Evolutionary conservation across 352 stramenopile species (phyloP).

Genomic region (Phytophthora meadii): DNA sequence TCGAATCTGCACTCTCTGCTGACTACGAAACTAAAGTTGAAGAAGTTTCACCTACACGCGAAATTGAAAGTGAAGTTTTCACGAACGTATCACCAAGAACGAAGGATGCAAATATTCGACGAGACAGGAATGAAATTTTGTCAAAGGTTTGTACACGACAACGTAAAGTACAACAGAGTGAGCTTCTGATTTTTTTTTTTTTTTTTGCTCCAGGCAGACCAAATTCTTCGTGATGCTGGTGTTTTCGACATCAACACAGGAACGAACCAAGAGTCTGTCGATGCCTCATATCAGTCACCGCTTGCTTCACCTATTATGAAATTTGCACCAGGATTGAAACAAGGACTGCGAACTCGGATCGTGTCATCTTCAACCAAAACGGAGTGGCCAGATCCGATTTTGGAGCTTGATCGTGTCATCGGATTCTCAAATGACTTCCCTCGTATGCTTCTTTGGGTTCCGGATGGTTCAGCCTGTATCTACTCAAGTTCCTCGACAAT

Average conservation of each 20-base stretch:
- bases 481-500: constrained; percentile 77
- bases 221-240: constrained; percentile 53
- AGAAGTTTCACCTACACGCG: background rate
- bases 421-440: constrained; percentile 63
- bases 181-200: too few species aligned
- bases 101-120: constrained; percentile 39
- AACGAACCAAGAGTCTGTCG: constrained; percentile 15
- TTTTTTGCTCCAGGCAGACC: constrained; percentile 38
- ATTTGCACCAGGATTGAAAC: constrained; percentile 20
- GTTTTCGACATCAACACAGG: constrained; percentile 31
- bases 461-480: constrained; percentile 50
- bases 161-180: too few species aligned
- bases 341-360: constrained; percentile 9
- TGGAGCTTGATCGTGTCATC: constrained; percentile 64
- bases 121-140: constrained; percentile 44
- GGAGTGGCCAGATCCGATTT: constrained; percentile 73
- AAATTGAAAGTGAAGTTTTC: constrained; percentile 9
- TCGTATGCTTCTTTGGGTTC: constrained; percentile 60
- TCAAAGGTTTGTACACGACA: constrained; percentile 31
- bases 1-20: constrained; percentile 5
- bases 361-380: constrained; percentile 43
- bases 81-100: constrained; percentile 26
- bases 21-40: constrained; percentile 7
- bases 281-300: constrained; percentile 13
- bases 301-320: constrained; percentile 9